Evolutionary conservation across 148 eudicot genomes (phyloP).

Genomic region (Spergularia bocconei): DNA sequence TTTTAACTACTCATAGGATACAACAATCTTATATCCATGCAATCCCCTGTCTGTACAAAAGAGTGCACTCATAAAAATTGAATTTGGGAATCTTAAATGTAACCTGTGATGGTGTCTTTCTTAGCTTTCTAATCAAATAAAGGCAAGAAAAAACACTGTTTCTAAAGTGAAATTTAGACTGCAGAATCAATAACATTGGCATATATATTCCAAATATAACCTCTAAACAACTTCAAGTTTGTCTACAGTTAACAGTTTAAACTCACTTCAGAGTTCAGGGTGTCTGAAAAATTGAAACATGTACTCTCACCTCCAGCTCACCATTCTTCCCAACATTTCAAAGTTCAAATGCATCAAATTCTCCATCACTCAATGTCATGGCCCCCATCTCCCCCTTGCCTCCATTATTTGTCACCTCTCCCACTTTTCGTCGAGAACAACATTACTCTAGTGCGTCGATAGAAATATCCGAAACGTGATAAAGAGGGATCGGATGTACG

Average conservation of each 20-base stretch:
- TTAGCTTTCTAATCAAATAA: not conserved
- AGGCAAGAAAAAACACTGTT: not conserved
- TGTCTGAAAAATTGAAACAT: conserved; percentile 26
- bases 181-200: conserved; percentile 1
- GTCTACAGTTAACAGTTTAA: conserved; percentile 7
- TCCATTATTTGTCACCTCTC: no score
- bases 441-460: not conserved
- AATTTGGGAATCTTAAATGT: not conserved
- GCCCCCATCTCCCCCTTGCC: conserved; percentile 1
- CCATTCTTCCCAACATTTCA: not conserved
- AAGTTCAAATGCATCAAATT: conserved; percentile 11
- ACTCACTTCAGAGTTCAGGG: not conserved
- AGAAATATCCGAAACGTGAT: not conserved
- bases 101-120: not conserved
- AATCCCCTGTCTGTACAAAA: not conserved
- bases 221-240: not conserved
- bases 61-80: not conserved
- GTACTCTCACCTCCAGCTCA: conserved; percentile 15
- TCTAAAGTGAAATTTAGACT: conserved; percentile 7
- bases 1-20: no score
- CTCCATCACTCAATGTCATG: conserved; percentile 22
- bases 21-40: not conserved
- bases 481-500: not conserved
- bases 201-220: conserved; percentile 15
- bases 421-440: not conserved